Conservation (phyloP, 2,329 filamentous ascomycete species). For the Penicillium palitans region DNA sequence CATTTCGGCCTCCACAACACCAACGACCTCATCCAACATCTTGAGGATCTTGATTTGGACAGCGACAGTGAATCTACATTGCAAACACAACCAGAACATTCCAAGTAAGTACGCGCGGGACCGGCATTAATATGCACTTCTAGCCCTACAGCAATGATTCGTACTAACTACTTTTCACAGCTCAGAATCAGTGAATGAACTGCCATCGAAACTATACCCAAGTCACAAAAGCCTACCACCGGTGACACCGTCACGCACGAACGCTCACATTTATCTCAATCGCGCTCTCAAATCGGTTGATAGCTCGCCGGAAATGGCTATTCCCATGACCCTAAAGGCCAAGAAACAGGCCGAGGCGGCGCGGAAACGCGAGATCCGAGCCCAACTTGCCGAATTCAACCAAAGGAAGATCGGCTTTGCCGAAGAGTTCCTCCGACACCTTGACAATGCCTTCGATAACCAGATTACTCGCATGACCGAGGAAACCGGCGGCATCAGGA, state of each 20-base stretch:
- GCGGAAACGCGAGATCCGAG: conserved; percentile 34
- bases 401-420: conserved; percentile 55
- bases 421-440: conserved; percentile 54
- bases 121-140: neutral
- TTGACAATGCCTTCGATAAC: conserved; percentile 56
- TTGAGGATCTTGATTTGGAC: conserved; percentile 24
- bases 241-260: neutral
- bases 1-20: neutral
- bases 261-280: neutral
- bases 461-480: conserved; percentile 51
- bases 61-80: conserved; percentile 22
- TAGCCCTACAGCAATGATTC: neutral
- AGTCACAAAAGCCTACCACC: neutral
- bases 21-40: conserved; percentile 23
- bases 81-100: conserved; percentile 20
- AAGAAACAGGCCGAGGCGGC: conserved; percentile 42
- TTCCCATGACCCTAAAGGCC: conserved; percentile 40
- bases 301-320: conserved; percentile 16
- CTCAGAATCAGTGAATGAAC: neutral
- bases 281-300: neutral
- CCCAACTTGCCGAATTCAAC: conserved; percentile 49
- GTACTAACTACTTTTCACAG: neutral
- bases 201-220: neutral
- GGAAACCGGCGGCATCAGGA: conserved; percentile 57
- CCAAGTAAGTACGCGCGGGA: conserved; percentile 20